These are phyloP conservation scores for Geotrichum citri-aurantii DNA, from an alignment of 1,139 yeast genomes.

Conservation along the genomic window DNA sequence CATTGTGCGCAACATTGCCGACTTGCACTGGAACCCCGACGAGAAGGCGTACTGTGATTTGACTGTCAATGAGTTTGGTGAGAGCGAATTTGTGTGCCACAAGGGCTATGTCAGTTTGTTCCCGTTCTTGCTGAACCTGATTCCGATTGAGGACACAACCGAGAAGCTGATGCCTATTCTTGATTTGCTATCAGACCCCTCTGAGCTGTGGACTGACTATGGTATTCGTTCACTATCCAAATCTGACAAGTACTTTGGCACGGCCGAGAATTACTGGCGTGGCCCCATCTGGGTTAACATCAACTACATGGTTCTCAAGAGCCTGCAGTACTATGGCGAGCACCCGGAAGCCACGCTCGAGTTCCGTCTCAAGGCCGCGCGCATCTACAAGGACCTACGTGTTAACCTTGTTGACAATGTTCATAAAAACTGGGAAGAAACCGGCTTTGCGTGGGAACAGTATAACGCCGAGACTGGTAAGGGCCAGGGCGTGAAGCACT, in stretches of 20 bases:
- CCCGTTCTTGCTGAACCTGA: slow-evolving; percentile 73
- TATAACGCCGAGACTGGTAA: slow-evolving; percentile 72
- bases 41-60: slow-evolving; percentile 76
- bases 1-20: slow-evolving; percentile 58
- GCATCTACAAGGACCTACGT: slow-evolving; percentile 55
- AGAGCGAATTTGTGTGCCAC: slow-evolving; percentile 64
- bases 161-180: slow-evolving; percentile 47
- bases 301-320: slow-evolving; percentile 74
- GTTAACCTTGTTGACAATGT: slow-evolving; percentile 63
- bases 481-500: slow-evolving; percentile 80
- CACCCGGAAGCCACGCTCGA: slow-evolving; percentile 23
- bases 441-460: slow-evolving; percentile 90
- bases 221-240: slow-evolving; percentile 83
- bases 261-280: slow-evolving; percentile 92
- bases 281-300: slow-evolving; percentile 93
- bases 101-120: slow-evolving; percentile 82
- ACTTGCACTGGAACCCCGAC: slow-evolving; percentile 72
- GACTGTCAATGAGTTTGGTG: slow-evolving; percentile 67
- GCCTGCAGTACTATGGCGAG: slow-evolving; percentile 51
- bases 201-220: slow-evolving; percentile 67
- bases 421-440: slow-evolving; percentile 57
- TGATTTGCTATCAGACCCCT: slow-evolving; percentile 58
- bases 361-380: slow-evolving; percentile 37
- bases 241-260: slow-evolving; percentile 57
- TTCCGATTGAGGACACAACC: slow-evolving; percentile 37